Evolutionary conservation across 2,329 filamentous ascomycete species (phyloP).

Genomic region (Cladosporium sphaerospermum): DNA sequence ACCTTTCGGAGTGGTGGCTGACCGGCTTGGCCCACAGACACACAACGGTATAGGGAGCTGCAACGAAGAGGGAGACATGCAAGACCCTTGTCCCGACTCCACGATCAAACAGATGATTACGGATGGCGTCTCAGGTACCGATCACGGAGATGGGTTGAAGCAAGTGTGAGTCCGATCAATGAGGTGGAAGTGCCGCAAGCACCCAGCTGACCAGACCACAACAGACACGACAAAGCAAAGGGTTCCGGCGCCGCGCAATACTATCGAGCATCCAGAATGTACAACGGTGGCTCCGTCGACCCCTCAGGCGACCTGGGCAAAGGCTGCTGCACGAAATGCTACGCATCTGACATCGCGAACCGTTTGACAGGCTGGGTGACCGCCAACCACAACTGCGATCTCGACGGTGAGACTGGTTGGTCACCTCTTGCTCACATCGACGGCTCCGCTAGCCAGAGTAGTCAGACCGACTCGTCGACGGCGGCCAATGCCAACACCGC

Average conservation of each 20-base stretch:
- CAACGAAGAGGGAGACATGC: conserved; percentile 20
- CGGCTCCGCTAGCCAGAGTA: neutral
- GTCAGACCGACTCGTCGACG: neutral
- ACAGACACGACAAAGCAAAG: conserved; percentile 4
- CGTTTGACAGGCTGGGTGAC: conserved; percentile 37
- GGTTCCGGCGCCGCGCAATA: conserved; percentile 20
- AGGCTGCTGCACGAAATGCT: conserved; percentile 46
- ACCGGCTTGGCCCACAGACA: neutral
- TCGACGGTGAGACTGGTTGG: conserved; percentile 6
- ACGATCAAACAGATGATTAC: conserved; percentile 37
- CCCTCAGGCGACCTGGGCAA: conserved; percentile 28
- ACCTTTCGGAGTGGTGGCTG: too few relatives aligned
- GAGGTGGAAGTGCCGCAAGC: too few relatives aligned
- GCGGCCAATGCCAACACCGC: neutral
- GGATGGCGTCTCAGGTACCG: conserved; percentile 40
- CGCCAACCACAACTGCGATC: conserved; percentile 9
- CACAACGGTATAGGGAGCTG: conserved; percentile 8
- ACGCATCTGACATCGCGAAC: conserved; percentile 48
- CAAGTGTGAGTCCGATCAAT: conserved; percentile 24
- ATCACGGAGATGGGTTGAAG: conserved; percentile 38
- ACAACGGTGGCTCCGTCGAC: conserved; percentile 45
- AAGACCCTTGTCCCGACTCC: conserved; percentile 34
- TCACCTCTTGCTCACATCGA: conserved; percentile 6
- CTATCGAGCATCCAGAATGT: conserved; percentile 45
- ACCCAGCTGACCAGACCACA: neutral